phyloP scores from a whole-genome alignment of 108 stramenopile species.

The Skeletonema marinoi region DNA sequence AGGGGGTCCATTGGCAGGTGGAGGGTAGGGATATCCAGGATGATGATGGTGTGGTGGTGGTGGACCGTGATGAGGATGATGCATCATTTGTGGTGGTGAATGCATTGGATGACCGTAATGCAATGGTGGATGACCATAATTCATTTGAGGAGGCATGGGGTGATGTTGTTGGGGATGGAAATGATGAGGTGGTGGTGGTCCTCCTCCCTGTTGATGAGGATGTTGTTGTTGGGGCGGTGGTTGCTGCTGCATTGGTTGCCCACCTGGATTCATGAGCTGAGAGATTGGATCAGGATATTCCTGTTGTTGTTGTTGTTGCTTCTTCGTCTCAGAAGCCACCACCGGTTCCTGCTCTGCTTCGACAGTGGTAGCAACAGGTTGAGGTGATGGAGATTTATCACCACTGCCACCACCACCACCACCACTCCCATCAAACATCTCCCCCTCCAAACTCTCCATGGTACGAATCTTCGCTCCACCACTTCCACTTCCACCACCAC shows the following conservation, averaged over 20 bases:
- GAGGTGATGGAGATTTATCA: background rate
- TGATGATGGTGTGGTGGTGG: slow-evolving; percentile 1
- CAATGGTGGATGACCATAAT: slow-evolving; percentile 14
- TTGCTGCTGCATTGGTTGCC: slow-evolving; percentile 15
- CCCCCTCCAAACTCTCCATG: slow-evolving; percentile 24
- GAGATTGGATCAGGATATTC: slow-evolving; percentile 40
- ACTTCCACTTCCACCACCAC: background rate
- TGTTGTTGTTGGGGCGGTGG: slow-evolving; percentile 15
- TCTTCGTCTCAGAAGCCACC: background rate
- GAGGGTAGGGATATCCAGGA: background rate
- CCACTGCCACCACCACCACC: background rate
- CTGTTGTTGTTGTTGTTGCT: slow-evolving; percentile 16
- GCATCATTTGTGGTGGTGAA: slow-evolving; percentile 1
- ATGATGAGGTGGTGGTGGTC: slow-evolving; percentile 3
- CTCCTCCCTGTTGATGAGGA: slow-evolving; percentile 3
- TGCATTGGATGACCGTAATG: slow-evolving; percentile 8
- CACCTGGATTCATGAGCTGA: slow-evolving; percentile 49
- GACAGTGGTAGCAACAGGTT: background rate
- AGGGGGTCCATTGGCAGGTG: background rate
- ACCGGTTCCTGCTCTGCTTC: background rate
- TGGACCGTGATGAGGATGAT: slow-evolving; percentile 5
- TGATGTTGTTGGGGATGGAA: slow-evolving; percentile 7
- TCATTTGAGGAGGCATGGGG: slow-evolving; percentile 10
- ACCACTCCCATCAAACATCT: slow-evolving; percentile 4
- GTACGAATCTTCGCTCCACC: slow-evolving; percentile 12